Conservation (phyloP, 345 rosid genomes). For the Eucalyptus marginata region DNA sequence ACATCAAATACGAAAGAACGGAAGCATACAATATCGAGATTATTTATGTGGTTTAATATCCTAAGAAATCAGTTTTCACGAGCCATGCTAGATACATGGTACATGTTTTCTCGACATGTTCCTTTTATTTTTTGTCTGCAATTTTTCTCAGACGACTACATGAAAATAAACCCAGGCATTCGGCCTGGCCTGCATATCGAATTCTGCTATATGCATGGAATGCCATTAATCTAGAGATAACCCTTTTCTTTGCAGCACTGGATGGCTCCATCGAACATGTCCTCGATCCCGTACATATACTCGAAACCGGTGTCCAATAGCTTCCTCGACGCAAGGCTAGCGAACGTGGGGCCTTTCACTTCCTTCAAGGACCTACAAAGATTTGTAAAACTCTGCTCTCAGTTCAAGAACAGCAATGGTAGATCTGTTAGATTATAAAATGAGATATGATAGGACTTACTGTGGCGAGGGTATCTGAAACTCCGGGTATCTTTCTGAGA, state of each 20-base stretch:
- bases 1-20: background rate
- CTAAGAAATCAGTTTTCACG: background rate
- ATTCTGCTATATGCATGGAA: background rate
- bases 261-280: conserved; percentile 17
- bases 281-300: conserved; percentile 12
- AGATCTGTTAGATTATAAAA: background rate
- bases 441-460: background rate
- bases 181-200: background rate
- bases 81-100: background rate
- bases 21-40: background rate
- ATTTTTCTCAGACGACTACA: background rate
- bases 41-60: background rate
- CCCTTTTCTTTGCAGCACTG: conserved; percentile 17
- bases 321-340: conserved; percentile 13
- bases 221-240: background rate
- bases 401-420: background rate
- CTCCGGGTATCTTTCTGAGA: conserved; percentile 15
- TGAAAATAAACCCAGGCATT: background rate
- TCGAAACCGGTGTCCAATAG: conserved; percentile 17
- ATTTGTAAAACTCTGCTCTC: background rate
- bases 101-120: background rate
- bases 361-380: background rate
- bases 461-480: conserved; percentile 1
- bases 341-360: background rate
- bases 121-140: background rate